These are phyloP conservation scores for Trametes coccinea DNA, from an alignment of 768 basidiomycete species.

Conservation along the genomic window DNA sequence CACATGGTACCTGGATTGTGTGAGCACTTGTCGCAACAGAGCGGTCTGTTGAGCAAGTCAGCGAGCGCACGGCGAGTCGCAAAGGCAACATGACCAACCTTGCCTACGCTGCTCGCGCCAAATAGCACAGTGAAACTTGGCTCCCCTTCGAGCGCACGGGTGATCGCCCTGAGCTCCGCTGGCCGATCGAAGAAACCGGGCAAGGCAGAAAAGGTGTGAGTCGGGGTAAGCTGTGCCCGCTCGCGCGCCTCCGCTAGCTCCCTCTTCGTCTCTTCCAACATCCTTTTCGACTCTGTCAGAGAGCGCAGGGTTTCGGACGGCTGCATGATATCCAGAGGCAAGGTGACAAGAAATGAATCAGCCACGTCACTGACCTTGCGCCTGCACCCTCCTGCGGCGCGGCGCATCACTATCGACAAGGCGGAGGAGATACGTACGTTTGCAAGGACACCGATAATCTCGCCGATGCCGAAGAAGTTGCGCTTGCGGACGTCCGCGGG, in stretches of 20 bases:
- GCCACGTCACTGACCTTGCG: conserved; percentile 14
- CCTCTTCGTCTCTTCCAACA: conserved; percentile 75
- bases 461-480: conserved; percentile 78
- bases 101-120: conserved; percentile 80
- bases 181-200: conserved; percentile 74
- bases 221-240: conserved; percentile 62
- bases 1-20: conserved; percentile 68
- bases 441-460: conserved; percentile 71
- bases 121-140: conserved; percentile 81
- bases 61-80: neutral
- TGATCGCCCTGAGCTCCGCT: conserved; percentile 64
- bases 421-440: conserved; percentile 52
- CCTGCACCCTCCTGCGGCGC: conserved; percentile 6
- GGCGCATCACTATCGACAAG: neutral
- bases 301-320: conserved; percentile 79
- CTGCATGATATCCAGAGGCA: conserved; percentile 39
- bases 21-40: conserved; percentile 75
- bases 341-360: conserved; percentile 5
- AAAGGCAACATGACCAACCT: conserved; percentile 49
- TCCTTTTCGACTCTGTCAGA: conserved; percentile 71
- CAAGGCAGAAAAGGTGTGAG: conserved; percentile 76
- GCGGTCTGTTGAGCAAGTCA: conserved; percentile 53
- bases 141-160: conserved; percentile 64
- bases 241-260: conserved; percentile 74
- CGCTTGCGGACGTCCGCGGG: conserved; percentile 63